Evolutionary conservation across 345 rosid genomes (phyloP), one percentile per base, ranked within the genome.

Genomic region (Excoecaria cochinchinensis): DNA sequence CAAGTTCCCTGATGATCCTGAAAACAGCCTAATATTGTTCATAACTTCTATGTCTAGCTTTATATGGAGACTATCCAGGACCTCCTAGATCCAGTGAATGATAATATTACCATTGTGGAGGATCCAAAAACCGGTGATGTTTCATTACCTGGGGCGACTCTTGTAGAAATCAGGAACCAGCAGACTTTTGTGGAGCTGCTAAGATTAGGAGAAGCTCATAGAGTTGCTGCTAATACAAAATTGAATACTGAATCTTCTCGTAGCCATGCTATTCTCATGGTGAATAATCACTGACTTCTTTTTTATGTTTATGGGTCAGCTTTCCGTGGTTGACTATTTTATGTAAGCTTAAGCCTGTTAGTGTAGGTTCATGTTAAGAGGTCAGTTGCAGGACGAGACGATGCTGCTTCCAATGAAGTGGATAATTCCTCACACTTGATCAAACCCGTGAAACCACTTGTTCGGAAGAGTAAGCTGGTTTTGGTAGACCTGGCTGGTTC

Each of bases 401-500:
- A 81, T 73, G 16, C 72, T 47, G 17, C 56, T 53, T 63, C 75
- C 22, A 63, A 38, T 77, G 80, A 73, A 73, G 57, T 52, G 10
- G 78, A 69, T 40, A 48, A 31, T 51, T 77, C 84, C 17, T 77
- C 80, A 62, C 84, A 77, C 58, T 77, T 81, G 56, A 75, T 77
- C 25, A 81, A 77, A 69, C 84, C 84, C 51, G 74, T 64, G 22
- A 81, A 58, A 67, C 84, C 75, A 17, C 74, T 81, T 77, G 77
- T 81, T 61, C 75, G 80, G 48, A 77, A 31, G 67, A 81, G 84
- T 75, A 81, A 81, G 71, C 74, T 81, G 62, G 80, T 81, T 63
- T 63, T 81, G n/a, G 84, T 81, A 50, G 84, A 81, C 65, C 75
- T 81, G 48, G 84, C 84, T n/a, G 84, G 80, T 69, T 81, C 84